These are phyloP conservation scores for Paecilomyces formosus DNA, from an alignment of 2,329 filamentous ascomycete genomes.

Conservation along the genomic window DNA sequence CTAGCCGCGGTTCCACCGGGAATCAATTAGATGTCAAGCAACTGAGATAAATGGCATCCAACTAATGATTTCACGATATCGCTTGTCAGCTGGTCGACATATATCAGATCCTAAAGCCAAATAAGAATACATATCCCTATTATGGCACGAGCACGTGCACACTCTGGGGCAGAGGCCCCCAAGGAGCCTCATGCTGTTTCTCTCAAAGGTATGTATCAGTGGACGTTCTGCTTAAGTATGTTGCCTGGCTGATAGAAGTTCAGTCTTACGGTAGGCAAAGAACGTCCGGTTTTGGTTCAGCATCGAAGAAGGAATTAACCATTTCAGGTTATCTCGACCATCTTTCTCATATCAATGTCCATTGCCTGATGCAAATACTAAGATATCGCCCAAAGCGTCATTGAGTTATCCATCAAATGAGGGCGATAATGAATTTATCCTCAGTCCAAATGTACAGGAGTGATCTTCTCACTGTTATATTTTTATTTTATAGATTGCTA, in stretches of 20 bases:
- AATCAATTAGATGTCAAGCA: background rate
- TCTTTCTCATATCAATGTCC: constrained; percentile 40
- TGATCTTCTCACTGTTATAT: background rate
- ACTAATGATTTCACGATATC: background rate
- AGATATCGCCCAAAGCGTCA: constrained; percentile 56
- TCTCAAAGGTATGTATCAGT: constrained; percentile 52
- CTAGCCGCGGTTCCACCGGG: background rate
- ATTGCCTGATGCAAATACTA: constrained; percentile 39
- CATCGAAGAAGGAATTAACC: constrained; percentile 10
- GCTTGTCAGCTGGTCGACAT: background rate
- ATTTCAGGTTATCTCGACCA: constrained; percentile 64
- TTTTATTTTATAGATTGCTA: constrained; percentile 3
- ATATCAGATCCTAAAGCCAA: background rate
- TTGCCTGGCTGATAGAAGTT: constrained; percentile 13
- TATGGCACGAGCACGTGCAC: constrained; percentile 37
- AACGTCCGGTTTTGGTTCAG: constrained; percentile 1
- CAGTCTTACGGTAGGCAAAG: constrained; percentile 32
- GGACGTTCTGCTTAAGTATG: constrained; percentile 2
- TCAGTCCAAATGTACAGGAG: constrained; percentile 45
- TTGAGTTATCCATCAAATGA: constrained; percentile 60
- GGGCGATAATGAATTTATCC: constrained; percentile 45
- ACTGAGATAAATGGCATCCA: background rate
- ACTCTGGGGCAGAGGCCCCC: constrained; percentile 34
- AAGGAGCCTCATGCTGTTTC: constrained; percentile 76
- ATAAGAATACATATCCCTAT: background rate